A percentile compares a stretch with the other conserved stretches of the same genome.
phyloP scores from a whole-genome alignment of 148 eudicot genomes.

The Arbutus unedo region DNA sequence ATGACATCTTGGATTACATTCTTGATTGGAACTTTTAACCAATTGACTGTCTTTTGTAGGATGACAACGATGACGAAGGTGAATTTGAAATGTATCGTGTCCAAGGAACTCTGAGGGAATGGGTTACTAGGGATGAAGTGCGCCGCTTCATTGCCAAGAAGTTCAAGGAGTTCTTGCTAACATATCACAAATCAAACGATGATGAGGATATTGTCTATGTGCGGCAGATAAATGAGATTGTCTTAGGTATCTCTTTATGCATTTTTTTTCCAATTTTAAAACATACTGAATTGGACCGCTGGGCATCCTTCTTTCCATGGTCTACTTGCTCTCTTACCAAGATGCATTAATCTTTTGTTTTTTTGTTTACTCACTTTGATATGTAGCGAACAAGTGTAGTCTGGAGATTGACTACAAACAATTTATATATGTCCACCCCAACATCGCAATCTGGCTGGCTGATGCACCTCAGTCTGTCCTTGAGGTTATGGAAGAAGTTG shows the following conservation, averaged over 20 bases:
- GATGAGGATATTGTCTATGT: slow-evolving; percentile 68
- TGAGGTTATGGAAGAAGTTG: slow-evolving; percentile 98
- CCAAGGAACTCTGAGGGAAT: slow-evolving; percentile 92
- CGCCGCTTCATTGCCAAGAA: slow-evolving; percentile 86
- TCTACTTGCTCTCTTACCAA: neutral
- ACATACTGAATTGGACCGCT: neutral
- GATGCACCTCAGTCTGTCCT: slow-evolving; percentile 97
- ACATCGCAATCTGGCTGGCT: slow-evolving; percentile 96
- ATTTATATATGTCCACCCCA: slow-evolving; percentile 77
- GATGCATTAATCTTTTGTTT: neutral
- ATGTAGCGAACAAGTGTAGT: slow-evolving; percentile 90
- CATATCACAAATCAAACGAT: slow-evolving; percentile 61
- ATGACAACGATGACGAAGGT: slow-evolving; percentile 76
- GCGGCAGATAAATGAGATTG: slow-evolving; percentile 90
- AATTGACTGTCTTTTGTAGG: slow-evolving; percentile 35
- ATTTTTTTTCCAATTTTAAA: neutral
- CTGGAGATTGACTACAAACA: slow-evolving; percentile 92
- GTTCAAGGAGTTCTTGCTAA: slow-evolving; percentile 76
- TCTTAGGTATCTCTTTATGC: slow-evolving; percentile 44
- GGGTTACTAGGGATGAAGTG: slow-evolving; percentile 99
- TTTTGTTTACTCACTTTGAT: slow-evolving; percentile 15
- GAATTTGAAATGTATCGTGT: slow-evolving; percentile 89
- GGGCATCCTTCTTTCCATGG: neutral
- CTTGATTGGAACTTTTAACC: neutral
- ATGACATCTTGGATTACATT: neutral